Evolutionary conservation across 108 stramenopile species (phyloP).

Genomic region (Skeletonema tropicum): DNA sequence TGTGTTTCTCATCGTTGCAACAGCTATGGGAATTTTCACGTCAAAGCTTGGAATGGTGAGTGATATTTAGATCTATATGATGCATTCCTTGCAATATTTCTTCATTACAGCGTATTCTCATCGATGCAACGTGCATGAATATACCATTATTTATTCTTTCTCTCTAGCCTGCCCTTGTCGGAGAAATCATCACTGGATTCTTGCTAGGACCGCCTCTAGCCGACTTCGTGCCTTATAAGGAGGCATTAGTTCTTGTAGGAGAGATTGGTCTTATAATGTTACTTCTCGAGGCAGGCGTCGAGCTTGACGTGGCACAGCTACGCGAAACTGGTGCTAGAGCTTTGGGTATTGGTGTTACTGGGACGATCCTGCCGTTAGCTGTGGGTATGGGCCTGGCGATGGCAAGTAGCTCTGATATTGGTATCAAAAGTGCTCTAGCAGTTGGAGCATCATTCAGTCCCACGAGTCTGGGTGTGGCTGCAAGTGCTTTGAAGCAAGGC

Average conservation of each 20-base stretch:
- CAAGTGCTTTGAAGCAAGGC: slow-evolving; percentile 55
- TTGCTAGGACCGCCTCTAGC: slow-evolving; percentile 35
- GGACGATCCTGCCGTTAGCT: slow-evolving; percentile 56
- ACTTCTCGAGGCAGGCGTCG: slow-evolving; percentile 63
- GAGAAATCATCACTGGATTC: slow-evolving; percentile 43
- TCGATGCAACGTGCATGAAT: no score
- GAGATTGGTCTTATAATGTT: slow-evolving; percentile 53
- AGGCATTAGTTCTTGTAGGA: slow-evolving; percentile 33
- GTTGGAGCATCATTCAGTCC: slow-evolving; percentile 68
- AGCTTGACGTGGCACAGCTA: slow-evolving; percentile 69
- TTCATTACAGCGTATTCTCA: no score
- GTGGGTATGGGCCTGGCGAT: slow-evolving; percentile 51
- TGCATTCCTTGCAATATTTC: not conserved
- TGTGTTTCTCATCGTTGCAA: slow-evolving; percentile 39
- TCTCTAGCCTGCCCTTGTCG: slow-evolving; percentile 33
- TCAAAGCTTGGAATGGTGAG: slow-evolving; percentile 18
- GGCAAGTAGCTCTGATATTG: slow-evolving; percentile 2
- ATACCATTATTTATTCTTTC: no score
- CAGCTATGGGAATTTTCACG: slow-evolving; percentile 26
- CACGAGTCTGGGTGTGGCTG: slow-evolving; percentile 64
- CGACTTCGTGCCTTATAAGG: slow-evolving; percentile 37
- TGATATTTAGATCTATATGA: not conserved
- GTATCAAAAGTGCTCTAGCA: slow-evolving; percentile 49
- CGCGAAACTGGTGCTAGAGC: slow-evolving; percentile 54
- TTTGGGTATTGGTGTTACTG: slow-evolving; percentile 57